Evolutionary conservation across 2,329 filamentous ascomycete species (phyloP).

Genomic region (Dactylonectria estremocensis): DNA sequence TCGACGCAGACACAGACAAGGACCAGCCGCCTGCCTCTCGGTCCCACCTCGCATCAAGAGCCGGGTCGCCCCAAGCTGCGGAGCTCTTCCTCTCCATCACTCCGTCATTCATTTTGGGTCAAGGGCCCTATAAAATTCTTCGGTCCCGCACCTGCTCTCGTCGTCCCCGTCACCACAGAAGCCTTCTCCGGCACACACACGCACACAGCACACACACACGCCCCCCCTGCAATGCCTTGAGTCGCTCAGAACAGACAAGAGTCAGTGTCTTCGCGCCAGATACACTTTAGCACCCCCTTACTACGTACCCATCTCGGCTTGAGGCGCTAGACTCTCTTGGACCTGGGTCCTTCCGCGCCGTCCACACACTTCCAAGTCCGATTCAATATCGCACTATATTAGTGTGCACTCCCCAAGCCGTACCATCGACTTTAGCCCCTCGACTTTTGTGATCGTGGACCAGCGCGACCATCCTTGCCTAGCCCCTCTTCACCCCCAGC

Average conservation of each 20-base stretch:
- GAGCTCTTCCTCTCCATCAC: constrained; percentile 48
- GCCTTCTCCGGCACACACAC: constrained; percentile 41
- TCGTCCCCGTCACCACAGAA: constrained; percentile 46
- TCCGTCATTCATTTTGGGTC: constrained; percentile 49
- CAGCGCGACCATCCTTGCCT: constrained; percentile 51
- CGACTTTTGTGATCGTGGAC: constrained; percentile 51
- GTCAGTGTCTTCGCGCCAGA: constrained; percentile 48
- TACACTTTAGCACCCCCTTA: constrained; percentile 48
- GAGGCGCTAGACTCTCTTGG: constrained; percentile 56
- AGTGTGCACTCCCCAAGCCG: constrained; percentile 57
- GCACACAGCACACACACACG: constrained; percentile 32
- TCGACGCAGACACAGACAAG: constrained; percentile 34
- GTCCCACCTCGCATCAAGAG: constrained; percentile 41
- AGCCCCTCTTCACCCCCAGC: constrained; percentile 48
- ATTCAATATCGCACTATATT: constrained; percentile 58
- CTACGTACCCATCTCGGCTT: constrained; percentile 50
- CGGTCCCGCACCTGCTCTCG: constrained; percentile 47
- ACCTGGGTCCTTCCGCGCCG: constrained; percentile 52
- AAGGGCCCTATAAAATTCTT: constrained; percentile 53
- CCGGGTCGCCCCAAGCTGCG: constrained; percentile 40
- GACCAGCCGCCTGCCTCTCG: constrained; percentile 36
- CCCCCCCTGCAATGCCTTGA: constrained; percentile 40
- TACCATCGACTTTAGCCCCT: constrained; percentile 48
- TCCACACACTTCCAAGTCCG: constrained; percentile 47
- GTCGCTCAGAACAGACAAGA: constrained; percentile 48